Conservation (phyloP, 2,329 filamentous ascomycete species). For the Plectosphaerella plurivora region DNA sequence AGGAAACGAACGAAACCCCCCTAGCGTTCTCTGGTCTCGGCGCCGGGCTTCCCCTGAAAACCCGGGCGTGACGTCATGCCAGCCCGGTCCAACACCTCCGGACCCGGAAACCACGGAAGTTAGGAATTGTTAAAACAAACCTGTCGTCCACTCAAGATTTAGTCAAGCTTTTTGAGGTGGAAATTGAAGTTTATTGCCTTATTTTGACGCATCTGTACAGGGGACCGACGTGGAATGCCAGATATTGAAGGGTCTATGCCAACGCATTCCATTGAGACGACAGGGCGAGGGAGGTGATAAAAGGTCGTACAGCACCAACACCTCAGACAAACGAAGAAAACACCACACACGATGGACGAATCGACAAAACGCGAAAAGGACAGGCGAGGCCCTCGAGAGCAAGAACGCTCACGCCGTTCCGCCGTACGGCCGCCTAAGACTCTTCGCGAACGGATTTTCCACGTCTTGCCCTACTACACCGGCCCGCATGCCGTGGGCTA, state of each 20-base stretch:
- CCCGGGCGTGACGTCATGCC: too few relatives aligned
- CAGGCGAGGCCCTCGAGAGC: not conserved
- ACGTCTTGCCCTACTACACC: constrained; percentile 54
- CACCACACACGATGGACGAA: not conserved
- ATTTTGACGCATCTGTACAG: too few relatives aligned
- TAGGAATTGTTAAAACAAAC: too few relatives aligned
- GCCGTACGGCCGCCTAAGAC: constrained; percentile 22
- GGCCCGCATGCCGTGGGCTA: constrained; percentile 66
- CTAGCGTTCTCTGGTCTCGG: too few relatives aligned
- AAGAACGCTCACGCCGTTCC: constrained; percentile 8
- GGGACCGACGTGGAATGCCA: too few relatives aligned
- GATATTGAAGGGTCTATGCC: too few relatives aligned
- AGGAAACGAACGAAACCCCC: not conserved
- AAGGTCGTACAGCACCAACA: not conserved
- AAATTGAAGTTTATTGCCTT: too few relatives aligned
- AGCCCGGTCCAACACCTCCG: too few relatives aligned
- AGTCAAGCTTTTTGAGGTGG: too few relatives aligned
- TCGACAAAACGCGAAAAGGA: not conserved
- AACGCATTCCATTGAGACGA: not conserved
- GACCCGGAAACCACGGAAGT: too few relatives aligned
- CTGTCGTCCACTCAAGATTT: too few relatives aligned
- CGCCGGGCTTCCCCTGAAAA: too few relatives aligned
- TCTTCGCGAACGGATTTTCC: constrained; percentile 32
- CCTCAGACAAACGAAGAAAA: not conserved
- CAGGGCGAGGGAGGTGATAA: not conserved